Conservation (phyloP, 164 flowering plant genomes). For the Buxus sempervirens region DNA sequence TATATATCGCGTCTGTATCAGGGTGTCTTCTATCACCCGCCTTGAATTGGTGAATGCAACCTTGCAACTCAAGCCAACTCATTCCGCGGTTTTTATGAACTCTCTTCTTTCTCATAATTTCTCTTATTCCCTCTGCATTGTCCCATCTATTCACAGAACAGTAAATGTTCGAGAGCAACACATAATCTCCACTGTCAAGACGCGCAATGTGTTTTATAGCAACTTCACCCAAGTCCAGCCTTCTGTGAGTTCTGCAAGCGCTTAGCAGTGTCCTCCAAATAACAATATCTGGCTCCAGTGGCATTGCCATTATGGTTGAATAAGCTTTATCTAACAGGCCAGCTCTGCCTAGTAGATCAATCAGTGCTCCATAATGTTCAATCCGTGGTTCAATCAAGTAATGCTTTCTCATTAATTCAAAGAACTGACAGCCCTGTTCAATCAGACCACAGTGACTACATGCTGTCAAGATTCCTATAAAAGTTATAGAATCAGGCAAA, state of each 20-base stretch:
- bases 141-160: constrained; percentile 61
- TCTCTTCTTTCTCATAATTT: constrained; percentile 53
- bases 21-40: constrained; percentile 61
- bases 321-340: constrained; percentile 67
- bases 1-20: constrained; percentile 45
- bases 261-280: constrained; percentile 74
- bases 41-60: constrained; percentile 56
- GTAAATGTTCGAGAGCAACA: constrained; percentile 69
- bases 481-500: constrained; percentile 50
- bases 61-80: constrained; percentile 70
- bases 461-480: constrained; percentile 51
- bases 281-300: constrained; percentile 62
- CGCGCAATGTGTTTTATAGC: constrained; percentile 44
- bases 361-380: constrained; percentile 81
- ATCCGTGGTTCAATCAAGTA: constrained; percentile 54
- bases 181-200: constrained; percentile 66
- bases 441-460: constrained; percentile 71
- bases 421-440: constrained; percentile 47
- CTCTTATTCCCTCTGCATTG: constrained; percentile 48
- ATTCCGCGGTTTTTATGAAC: constrained; percentile 57
- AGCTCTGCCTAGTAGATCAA: constrained; percentile 71
- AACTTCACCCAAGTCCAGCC: constrained; percentile 44
- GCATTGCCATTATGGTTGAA: constrained; percentile 47
- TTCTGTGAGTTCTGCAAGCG: constrained; percentile 59
- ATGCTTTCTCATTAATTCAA: constrained; percentile 40